A percentile compares a stretch with the other conserved stretches of the same genome.
phyloP scores from a whole-genome alignment of 345 rosid genomes.

The Heritiera littoralis region DNA sequence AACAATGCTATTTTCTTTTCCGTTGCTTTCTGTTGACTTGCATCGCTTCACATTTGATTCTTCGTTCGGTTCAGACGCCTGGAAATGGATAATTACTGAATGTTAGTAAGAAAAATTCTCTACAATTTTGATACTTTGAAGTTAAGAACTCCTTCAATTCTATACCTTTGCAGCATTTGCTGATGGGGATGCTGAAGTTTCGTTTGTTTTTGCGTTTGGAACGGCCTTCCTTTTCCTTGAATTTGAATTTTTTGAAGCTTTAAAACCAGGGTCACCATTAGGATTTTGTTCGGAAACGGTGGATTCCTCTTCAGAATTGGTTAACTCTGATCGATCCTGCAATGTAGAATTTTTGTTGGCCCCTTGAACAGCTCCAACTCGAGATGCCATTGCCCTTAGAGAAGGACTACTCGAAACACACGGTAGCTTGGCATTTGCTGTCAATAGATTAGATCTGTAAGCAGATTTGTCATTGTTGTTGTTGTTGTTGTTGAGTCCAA shows the following conservation, averaged over 20 bases:
- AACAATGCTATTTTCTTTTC: constrained; percentile 24
- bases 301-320: constrained; percentile 56
- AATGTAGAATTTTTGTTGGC: background rate
- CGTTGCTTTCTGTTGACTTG: constrained; percentile 42
- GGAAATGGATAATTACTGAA: background rate
- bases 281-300: constrained; percentile 49
- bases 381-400: constrained; percentile 44
- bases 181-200: constrained; percentile 32
- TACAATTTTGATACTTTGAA: background rate
- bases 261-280: constrained; percentile 26
- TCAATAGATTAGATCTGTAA: constrained; percentile 26
- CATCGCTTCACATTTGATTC: constrained; percentile 40
- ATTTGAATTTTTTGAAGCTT: constrained; percentile 33
- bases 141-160: background rate
- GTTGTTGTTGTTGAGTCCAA: constrained; percentile 23
- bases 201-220: constrained; percentile 47
- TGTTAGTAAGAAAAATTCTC: background rate
- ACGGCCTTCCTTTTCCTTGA: constrained; percentile 66
- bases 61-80: constrained; percentile 39
- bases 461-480: background rate
- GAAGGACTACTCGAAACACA: constrained; percentile 70
- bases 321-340: constrained; percentile 16
- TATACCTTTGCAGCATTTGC: constrained; percentile 38
- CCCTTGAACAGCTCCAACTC: background rate
- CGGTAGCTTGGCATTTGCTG: constrained; percentile 42